Evolutionary conservation across 2,329 filamentous ascomycete genomes (phyloP), one percentile per base, ranked within the genome.

Genomic region (Rhytidhysteron rufulum): DNA sequence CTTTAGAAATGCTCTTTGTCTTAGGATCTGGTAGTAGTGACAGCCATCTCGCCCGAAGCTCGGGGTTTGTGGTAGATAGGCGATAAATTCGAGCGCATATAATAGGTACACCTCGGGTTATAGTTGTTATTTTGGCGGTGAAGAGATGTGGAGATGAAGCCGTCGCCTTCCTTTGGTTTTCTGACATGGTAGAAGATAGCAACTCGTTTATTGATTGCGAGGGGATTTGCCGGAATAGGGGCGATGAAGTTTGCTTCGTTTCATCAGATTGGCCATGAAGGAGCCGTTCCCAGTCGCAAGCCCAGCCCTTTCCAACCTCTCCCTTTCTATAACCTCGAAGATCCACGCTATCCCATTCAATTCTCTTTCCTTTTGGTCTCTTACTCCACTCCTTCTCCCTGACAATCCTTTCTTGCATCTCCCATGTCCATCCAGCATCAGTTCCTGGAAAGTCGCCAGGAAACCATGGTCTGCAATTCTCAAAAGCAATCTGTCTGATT

Each of bases 371-470:
- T 62, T 87, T 93, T 0, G 93, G 90, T 35, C 82, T 79, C 38
- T 78, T 78, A 37, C 83, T 80, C 89, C 89, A 95, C 19, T 80
- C 75, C 18, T 70, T 68, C 54, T 79, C 78, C 41, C 80, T 72
- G 50, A 68, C 74, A 34, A 69, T 66, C 10, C 82, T 77, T 62
- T 90, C 78, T 25, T 79, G 74, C 24, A 80, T 58, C 60, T 94
- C 86, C 87, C 89, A 96, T 13, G 74, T 70, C 60, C 79, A 82
- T 1, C 93, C 93, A 2, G 89, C 85, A 41, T 78, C 75, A 0
- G 89, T 95, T 4, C 83, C 87, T 0, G 87, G 82, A 47, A 80
- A 87, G 62, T 98, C 93, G 3, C 80, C 85, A 0, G 93, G 93
- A 57, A 95, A 98, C 79, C 86, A 94, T 1, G 88, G 81, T 27